Percentiles rank a stretch among this genome's conserved stretches.
These are phyloP conservation scores for Cucurbita pepo DNA, from an alignment of 306 rosid genomes.

Conservation along the genomic window DNA sequence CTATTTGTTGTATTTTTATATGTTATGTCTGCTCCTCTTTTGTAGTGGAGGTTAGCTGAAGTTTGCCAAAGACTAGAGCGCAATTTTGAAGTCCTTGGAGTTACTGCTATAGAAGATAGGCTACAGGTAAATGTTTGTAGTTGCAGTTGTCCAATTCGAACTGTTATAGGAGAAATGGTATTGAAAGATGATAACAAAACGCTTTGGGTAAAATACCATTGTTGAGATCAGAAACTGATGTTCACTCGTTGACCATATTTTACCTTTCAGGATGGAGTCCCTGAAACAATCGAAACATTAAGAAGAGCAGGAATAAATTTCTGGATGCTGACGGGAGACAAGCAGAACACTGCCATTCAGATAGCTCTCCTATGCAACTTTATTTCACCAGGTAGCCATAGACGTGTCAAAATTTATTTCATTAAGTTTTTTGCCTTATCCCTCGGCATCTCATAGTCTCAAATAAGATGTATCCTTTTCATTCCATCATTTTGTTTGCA, in stretches of 20 bases:
- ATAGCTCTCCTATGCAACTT: slow-evolving; percentile 96
- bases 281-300: slow-evolving; percentile 80
- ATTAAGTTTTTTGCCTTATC: background rate
- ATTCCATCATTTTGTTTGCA: background rate
- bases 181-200: background rate
- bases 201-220: background rate
- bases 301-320: slow-evolving; percentile 98
- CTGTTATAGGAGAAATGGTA: background rate
- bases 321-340: slow-evolving; percentile 99
- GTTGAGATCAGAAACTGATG: background rate
- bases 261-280: slow-evolving; percentile 80
- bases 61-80: slow-evolving; percentile 85
- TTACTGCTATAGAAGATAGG: slow-evolving; percentile 97
- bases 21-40: slow-evolving; percentile 6
- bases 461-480: slow-evolving; percentile 5
- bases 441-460: background rate
- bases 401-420: slow-evolving; percentile 24
- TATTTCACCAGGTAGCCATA: slow-evolving; percentile 74
- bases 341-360: slow-evolving; percentile 91
- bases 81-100: slow-evolving; percentile 83
- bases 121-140: slow-evolving; percentile 55
- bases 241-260: background rate
- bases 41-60: slow-evolving; percentile 97
- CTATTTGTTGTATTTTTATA: background rate
- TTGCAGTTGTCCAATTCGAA: background rate